Conservation (phyloP, 805 yeast species). For the Zygosaccharomyces pseudorouxii region DNA sequence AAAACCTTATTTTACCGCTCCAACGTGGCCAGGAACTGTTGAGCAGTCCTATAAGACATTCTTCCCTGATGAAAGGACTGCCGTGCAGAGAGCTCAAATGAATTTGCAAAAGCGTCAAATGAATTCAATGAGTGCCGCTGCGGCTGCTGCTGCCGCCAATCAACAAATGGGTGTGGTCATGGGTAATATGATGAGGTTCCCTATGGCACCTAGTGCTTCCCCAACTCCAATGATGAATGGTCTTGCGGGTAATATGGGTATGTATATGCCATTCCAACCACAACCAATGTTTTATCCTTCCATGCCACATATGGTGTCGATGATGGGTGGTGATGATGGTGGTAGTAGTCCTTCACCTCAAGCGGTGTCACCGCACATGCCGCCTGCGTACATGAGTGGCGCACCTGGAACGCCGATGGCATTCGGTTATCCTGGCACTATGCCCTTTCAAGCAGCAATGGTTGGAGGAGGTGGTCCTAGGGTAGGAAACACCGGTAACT, state of each 20-base stretch:
- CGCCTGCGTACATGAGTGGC: slow-evolving; percentile 27
- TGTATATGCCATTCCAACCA: slow-evolving; percentile 36
- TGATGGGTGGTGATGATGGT: slow-evolving; percentile 24
- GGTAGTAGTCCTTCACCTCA: slow-evolving; percentile 25
- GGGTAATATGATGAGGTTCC: slow-evolving; percentile 33
- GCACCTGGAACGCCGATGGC: slow-evolving; percentile 21
- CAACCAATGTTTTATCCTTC: slow-evolving; percentile 34
- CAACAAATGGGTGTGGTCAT: slow-evolving; percentile 27
- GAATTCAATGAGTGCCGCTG: slow-evolving; percentile 24
- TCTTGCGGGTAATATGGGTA: slow-evolving; percentile 23
- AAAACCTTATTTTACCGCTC: slow-evolving; percentile 66
- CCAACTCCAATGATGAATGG: slow-evolving; percentile 30
- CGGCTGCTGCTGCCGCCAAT: slow-evolving; percentile 19
- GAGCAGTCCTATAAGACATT: slow-evolving; percentile 52
- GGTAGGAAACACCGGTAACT: slow-evolving; percentile 13
- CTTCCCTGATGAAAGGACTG: slow-evolving; percentile 42
- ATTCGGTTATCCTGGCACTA: slow-evolving; percentile 29
- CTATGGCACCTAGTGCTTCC: slow-evolving; percentile 24
- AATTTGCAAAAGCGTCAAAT: slow-evolving; percentile 34
- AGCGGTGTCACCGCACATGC: slow-evolving; percentile 26
- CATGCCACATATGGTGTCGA: slow-evolving; percentile 32
- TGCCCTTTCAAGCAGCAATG: slow-evolving; percentile 27
- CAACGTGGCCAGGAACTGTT: slow-evolving; percentile 65
- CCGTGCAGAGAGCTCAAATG: slow-evolving; percentile 29
- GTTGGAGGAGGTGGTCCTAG: slow-evolving; percentile 16